Base-by-base conservation (phyloP, 768 basidiomycete genomes). In the Termitomyces sp. region DNA sequence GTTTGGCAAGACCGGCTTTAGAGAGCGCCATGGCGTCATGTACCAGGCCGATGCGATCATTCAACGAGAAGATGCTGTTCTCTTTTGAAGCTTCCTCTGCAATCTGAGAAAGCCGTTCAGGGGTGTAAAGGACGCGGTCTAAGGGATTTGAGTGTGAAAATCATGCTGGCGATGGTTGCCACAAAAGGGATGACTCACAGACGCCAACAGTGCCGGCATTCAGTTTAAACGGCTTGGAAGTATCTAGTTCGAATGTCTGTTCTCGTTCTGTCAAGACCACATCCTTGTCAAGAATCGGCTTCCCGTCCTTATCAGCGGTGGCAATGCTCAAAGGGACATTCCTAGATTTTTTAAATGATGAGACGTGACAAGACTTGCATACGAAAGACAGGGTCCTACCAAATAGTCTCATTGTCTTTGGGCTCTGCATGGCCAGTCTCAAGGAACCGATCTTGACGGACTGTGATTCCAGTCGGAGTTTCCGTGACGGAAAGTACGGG, bases 361-460 rank as follows among this genome's bases (percentile, higher is more conserved):
- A 46, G 34, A 20, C 8, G n/a, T 34, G 34, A 55, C 55, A 39
- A 10, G 33, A 56, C 33, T 33, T 8, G 1, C n/a, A 29, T 18
- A 54, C 24, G 34, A 39, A 8, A 18, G 20, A 55, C 46, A 24
- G 26, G 20, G 55, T 51, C 52, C 60, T 60, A 88, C 95, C 95
- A 98, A 58, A 92, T 78, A 2, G 91, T 95, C 69, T 92, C 77
- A 64, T 97, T 93, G 58, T 97, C 91, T 68, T 91, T 83, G 10
- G 83, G 82, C 65, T 86, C 83, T 9, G 84, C 85, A 60, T 80
- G 81, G 0, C 94, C 95, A 0, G 87, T 90, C 67, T 92, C 88
- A 48, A 98, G 76, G 81, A 97, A 98, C 20, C 97, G 81, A 68
- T 97, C 91, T 73, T 98, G 97, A 34, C 86, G 84, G 54, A 98